Base-by-base conservation (phyloP, 148 eudicot species). In the Silene conica region DNA sequence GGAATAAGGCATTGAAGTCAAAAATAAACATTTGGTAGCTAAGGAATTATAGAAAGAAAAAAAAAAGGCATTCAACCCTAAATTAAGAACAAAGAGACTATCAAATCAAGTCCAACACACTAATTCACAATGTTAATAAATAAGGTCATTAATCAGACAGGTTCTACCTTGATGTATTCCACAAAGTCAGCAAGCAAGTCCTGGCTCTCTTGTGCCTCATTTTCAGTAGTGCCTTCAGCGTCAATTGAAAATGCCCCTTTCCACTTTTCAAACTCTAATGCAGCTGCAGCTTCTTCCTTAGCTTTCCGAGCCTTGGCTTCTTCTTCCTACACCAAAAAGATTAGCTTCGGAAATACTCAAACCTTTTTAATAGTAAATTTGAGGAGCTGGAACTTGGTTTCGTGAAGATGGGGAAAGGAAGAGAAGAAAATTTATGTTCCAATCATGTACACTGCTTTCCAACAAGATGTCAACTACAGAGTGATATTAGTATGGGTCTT, bases 221-320 rank as follows among this genome's bases (percentile, higher is more conserved):
- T 95, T 81, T 88, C 98, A 3, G 96, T 92, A 59, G 93, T 90
- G 46, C 98, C 98, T 86, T 95, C 98, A 74, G 89, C 97, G 82
- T 95, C 97, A 82, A 95, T 78, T 71, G 98, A 95, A 85, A 95
- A 82, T 71, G 83, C 98, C 71, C 96, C 97, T 86, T 95, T 92
- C 98, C 97, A 92, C 68, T 95, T 90, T 66, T 95, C 93, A 80
- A 95, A 95, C 82, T 95, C 98, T 72, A 86, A 72, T 21, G 97
- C 90, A 76, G 97, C 93, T 73, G 92, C 96, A 74, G 87, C 97
- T 76, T 95, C 98, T 84, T 95, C 97, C 82, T 89, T 86, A 61
- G 98, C 98, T 80, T 95, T 84, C 26, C 83, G 90, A 78, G 97
- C 97, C 78, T 77, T 80, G 67, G 97, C 93, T 86, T 95, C 98